These are phyloP conservation scores for Phytopythium sindhum DNA, from an alignment of 352 stramenopile species.

Conservation along the genomic window DNA sequence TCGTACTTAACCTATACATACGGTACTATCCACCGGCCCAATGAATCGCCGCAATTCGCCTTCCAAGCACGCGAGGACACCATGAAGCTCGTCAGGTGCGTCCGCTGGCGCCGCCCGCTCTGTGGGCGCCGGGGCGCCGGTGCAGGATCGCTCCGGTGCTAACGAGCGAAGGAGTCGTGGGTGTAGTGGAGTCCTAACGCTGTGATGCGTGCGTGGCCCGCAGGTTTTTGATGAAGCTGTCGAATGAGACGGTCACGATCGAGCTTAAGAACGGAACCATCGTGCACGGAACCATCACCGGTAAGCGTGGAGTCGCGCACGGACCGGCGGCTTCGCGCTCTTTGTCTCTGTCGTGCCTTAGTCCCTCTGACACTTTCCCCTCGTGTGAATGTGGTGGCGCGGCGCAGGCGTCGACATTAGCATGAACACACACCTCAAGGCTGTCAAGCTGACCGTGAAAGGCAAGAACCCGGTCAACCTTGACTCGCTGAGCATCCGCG, in stretches of 20 bases:
- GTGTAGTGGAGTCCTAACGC: not conserved
- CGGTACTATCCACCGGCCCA: not conserved
- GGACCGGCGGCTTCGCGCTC: slow-evolving; percentile 6
- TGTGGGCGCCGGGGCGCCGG: not conserved
- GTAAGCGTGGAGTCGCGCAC: slow-evolving; percentile 24
- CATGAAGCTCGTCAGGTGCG: slow-evolving; percentile 48
- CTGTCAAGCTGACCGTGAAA: slow-evolving; percentile 97
- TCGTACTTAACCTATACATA: not conserved
- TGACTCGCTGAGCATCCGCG: slow-evolving; percentile 96
- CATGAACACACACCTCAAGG: slow-evolving; percentile 99
- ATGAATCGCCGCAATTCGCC: slow-evolving; percentile 8
- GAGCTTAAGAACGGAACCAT: slow-evolving; percentile 99
- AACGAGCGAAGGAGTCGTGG: not conserved
- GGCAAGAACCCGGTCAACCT: slow-evolving; percentile 97
- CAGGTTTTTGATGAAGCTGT: slow-evolving; percentile 98
- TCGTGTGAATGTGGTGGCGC: not conserved
- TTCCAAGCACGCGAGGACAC: slow-evolving; percentile 1
- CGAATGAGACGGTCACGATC: slow-evolving; percentile 98
- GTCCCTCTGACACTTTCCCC: not conserved
- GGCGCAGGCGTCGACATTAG: slow-evolving; percentile 95
- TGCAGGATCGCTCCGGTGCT: not conserved
- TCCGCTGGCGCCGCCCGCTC: slow-evolving; percentile 4
- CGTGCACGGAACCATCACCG: slow-evolving; percentile 96
- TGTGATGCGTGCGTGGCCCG: not conserved
- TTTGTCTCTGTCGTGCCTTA: not conserved